phyloP scores from a whole-genome alignment of 1,139 yeast species.

The Groenewaldozyma sp. region DNA sequence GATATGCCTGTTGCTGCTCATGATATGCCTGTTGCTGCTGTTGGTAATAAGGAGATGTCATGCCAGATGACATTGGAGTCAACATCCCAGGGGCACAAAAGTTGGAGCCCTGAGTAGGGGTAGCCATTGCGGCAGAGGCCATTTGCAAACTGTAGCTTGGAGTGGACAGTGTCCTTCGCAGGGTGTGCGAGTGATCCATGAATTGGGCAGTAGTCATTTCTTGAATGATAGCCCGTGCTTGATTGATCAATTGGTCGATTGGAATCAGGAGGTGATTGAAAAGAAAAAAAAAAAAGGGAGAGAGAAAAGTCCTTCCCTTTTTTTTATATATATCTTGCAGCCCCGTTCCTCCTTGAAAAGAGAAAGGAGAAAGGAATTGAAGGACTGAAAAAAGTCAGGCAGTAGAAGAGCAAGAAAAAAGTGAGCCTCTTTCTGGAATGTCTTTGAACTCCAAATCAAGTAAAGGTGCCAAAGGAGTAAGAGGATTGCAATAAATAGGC shows the following conservation, averaged over 20 bases:
- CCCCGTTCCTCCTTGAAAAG: no score
- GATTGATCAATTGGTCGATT: neutral
- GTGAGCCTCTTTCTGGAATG: no score
- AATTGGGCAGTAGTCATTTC: neutral
- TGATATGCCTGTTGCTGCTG: neutral
- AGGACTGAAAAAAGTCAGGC: no score
- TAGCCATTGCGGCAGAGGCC: neutral
- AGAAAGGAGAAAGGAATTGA: no score
- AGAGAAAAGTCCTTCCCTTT: neutral
- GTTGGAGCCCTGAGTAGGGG: neutral
- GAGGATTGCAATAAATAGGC: no score
- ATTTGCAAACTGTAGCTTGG: neutral
- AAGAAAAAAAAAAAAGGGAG: neutral
- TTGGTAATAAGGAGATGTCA: neutral
- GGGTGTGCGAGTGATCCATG: neutral
- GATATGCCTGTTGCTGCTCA: neutral
- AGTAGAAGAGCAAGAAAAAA: no score
- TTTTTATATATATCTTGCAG: no score
- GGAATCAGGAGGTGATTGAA: neutral
- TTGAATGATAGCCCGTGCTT: no score
- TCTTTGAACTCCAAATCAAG: no score
- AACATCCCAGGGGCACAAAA: neutral
- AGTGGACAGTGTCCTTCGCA: conserved; percentile 1
- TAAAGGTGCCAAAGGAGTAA: no score
- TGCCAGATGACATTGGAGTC: neutral